phyloP scores from a whole-genome alignment of 345 rosid species.

The Melaleuca quinquenervia region DNA sequence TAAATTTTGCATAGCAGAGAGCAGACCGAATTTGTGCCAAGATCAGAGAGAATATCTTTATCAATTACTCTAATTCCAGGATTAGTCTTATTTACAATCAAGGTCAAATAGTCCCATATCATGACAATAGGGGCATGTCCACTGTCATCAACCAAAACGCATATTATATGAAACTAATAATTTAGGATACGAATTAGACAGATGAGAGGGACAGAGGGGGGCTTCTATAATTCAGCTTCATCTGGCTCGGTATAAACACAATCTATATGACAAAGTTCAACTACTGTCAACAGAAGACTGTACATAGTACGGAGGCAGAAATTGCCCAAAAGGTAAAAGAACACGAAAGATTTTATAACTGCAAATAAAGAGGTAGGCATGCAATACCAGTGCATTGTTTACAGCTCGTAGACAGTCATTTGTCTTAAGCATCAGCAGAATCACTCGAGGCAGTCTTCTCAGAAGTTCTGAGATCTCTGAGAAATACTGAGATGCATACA shows the following conservation, averaged over 20 bases:
- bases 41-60: not conserved
- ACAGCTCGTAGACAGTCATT: conserved; percentile 92
- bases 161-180: not conserved
- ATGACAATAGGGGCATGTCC: not conserved
- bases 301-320: not conserved
- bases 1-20: not conserved
- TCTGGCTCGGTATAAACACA: not conserved
- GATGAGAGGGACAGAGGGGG: not conserved
- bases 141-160: not conserved
- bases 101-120: not conserved
- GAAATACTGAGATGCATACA: conserved; percentile 92
- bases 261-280: not conserved
- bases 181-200: not conserved
- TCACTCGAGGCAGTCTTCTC: conserved; percentile 81
- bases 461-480: conserved; percentile 87
- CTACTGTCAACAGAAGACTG: not conserved
- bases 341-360: not conserved
- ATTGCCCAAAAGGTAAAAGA: not conserved
- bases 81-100: not conserved
- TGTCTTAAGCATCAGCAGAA: conserved; percentile 84
- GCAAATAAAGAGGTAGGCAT: not conserved
- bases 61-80: not conserved
- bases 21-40: not conserved
- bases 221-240: not conserved
- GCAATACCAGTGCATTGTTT: conserved; percentile 58